These are phyloP conservation scores for Echinochloa phyllopogon DNA, from an alignment of 176 grass and related monocot species.

Conservation along the genomic window DNA sequence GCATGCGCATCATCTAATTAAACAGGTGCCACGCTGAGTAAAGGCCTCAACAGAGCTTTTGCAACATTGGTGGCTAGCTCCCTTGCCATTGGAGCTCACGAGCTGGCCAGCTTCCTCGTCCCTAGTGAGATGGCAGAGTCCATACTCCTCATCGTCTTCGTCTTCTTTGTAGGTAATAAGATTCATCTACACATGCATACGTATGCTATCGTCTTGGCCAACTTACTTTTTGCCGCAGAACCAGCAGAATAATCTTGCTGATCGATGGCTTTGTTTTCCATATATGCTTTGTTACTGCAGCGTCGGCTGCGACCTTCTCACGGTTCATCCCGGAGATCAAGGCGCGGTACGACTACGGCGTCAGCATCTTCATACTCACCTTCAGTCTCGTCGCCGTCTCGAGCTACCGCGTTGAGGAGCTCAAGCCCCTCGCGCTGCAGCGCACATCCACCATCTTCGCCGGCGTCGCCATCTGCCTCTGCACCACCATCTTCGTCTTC, in stretches of 20 bases:
- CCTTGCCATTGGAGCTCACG: slow-evolving; percentile 71
- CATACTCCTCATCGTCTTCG: slow-evolving; percentile 59
- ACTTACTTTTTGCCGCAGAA: no score
- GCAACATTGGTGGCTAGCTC: slow-evolving; percentile 67
- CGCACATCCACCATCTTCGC: slow-evolving; percentile 62
- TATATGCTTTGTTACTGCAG: slow-evolving; percentile 36
- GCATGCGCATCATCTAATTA: no score
- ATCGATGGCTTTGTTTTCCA: no score
- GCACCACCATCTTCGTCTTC: slow-evolving; percentile 58
- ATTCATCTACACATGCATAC: no score
- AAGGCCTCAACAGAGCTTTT: slow-evolving; percentile 73
- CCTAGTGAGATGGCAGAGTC: slow-evolving; percentile 52
- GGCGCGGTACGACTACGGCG: slow-evolving; percentile 75
- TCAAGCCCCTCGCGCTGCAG: slow-evolving; percentile 71
- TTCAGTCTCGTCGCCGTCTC: slow-evolving; percentile 87
- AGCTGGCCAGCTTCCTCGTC: slow-evolving; percentile 58
- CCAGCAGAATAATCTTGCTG: no score
- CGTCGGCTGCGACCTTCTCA: slow-evolving; percentile 73
- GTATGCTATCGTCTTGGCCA: no score
- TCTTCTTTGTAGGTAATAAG: slow-evolving; percentile 55
- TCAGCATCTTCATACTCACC: slow-evolving; percentile 83
- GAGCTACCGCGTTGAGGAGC: slow-evolving; percentile 75
- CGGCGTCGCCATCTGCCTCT: slow-evolving; percentile 71
- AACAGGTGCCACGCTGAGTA: slow-evolving; percentile 3
- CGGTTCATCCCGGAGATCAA: slow-evolving; percentile 87